phyloP scores from a whole-genome alignment of 352 stramenopile genomes.

The Pythium chondricola region DNA sequence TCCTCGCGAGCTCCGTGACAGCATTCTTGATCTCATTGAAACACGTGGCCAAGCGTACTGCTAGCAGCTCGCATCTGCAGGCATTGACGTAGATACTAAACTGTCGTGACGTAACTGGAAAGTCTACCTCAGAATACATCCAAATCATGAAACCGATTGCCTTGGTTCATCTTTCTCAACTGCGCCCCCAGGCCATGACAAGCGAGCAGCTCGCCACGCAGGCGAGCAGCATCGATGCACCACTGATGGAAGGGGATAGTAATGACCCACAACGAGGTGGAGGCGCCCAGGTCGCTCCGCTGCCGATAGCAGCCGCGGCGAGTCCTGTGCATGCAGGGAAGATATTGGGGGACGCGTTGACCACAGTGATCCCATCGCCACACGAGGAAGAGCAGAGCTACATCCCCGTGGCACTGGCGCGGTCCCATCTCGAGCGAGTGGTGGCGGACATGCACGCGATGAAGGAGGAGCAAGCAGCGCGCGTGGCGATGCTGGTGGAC shows the following conservation, averaged over 20 bases:
- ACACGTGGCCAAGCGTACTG: too few species aligned
- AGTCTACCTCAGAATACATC: too few species aligned
- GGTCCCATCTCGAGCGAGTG: slow-evolving; percentile 49
- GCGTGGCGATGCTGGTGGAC: slow-evolving; percentile 43
- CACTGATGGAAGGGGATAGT: background rate
- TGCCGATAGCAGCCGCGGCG: slow-evolving; percentile 1
- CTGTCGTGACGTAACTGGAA: too few species aligned
- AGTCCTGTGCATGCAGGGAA: slow-evolving; percentile 60
- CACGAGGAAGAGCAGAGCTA: slow-evolving; percentile 48
- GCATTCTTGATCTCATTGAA: too few species aligned
- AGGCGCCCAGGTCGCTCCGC: slow-evolving; percentile 8
- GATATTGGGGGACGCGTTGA: slow-evolving; percentile 15
- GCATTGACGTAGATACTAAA: too few species aligned
- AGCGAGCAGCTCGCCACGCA: background rate
- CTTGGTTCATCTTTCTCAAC: too few species aligned
- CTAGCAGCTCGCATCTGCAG: too few species aligned
- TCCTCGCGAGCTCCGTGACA: slow-evolving; percentile 39
- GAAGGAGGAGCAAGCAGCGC: slow-evolving; percentile 55
- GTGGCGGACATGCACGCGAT: slow-evolving; percentile 74
- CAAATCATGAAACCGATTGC: too few species aligned
- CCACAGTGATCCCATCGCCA: too few species aligned
- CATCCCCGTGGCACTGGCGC: slow-evolving; percentile 65
- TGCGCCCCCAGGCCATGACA: too few species aligned
- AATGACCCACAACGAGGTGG: too few species aligned
- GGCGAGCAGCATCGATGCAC: background rate